phyloP scores from a whole-genome alignment of 148 eudicot genomes.

The Gaultheria prostrata region DNA sequence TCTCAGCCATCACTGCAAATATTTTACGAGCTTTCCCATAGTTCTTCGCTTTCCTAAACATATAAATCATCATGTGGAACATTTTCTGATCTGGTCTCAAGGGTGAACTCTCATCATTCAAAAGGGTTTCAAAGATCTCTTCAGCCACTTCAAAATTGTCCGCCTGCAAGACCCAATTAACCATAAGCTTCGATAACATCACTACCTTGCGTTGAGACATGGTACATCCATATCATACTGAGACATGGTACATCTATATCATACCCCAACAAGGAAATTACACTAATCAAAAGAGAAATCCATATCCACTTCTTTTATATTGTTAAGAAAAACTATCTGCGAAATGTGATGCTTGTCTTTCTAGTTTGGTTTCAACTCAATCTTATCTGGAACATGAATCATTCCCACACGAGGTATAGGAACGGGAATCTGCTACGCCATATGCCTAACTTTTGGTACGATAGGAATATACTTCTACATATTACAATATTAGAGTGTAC shows the following conservation, averaged over 20 bases:
- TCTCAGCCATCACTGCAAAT: constrained; percentile 68
- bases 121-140: constrained; percentile 67
- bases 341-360: background rate
- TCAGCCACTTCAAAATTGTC: constrained; percentile 80
- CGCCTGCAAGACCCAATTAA: constrained; percentile 48
- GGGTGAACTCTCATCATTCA: constrained; percentile 57
- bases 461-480: background rate
- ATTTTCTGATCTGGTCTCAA: constrained; percentile 91
- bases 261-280: background rate
- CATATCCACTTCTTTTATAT: background rate
- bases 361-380: background rate
- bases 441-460: background rate
- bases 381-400: background rate
- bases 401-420: background rate
- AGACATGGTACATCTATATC: background rate
- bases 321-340: background rate
- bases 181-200: constrained; percentile 15
- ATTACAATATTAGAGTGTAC: background rate
- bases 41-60: constrained; percentile 78
- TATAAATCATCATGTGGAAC: constrained; percentile 98
- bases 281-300: background rate
- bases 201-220: background rate
- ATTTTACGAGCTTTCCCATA: constrained; percentile 75
- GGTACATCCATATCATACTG: background rate
- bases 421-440: background rate